These are phyloP conservation scores for Apiotrichum sp. DNA, from an alignment of 1,284 basidiomycete genomes.

Conservation along the genomic window DNA sequence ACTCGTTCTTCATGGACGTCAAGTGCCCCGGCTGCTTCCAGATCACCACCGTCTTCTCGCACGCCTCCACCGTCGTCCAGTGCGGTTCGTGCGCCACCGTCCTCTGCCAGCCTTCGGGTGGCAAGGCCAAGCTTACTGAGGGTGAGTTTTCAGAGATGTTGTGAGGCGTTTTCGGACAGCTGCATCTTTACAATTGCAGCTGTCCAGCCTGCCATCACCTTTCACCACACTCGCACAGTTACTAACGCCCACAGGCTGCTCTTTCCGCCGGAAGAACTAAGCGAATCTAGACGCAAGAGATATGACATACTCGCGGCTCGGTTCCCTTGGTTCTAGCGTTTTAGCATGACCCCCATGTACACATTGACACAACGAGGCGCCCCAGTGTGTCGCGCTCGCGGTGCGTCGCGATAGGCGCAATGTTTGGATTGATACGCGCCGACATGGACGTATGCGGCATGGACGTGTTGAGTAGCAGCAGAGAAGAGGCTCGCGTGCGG, in stretches of 20 bases:
- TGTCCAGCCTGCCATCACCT: background rate
- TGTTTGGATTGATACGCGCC: too few species aligned
- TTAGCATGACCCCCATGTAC: conserved; percentile 22
- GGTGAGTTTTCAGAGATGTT: conserved; percentile 64
- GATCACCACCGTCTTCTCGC: conserved; percentile 51
- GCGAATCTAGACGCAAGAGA: conserved; percentile 16
- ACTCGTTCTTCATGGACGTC: conserved; percentile 99
- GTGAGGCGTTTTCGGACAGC: too few species aligned
- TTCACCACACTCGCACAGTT: background rate
- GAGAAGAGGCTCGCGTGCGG: too few species aligned
- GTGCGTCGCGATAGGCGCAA: too few species aligned
- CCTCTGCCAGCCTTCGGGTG: conserved; percentile 97
- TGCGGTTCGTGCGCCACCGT: conserved; percentile 92
- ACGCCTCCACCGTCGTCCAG: conserved; percentile 50
- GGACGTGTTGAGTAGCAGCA: too few species aligned
- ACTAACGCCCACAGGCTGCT: conserved; percentile 43
- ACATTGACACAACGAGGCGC: conserved; percentile 16
- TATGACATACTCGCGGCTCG: conserved; percentile 8
- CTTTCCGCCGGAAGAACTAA: conserved; percentile 50
- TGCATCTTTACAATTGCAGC: too few species aligned
- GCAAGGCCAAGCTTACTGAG: conserved; percentile 96
- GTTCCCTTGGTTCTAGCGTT: conserved; percentile 12
- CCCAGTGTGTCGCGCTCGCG: background rate
- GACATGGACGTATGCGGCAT: too few species aligned
- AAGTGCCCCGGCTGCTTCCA: conserved; percentile 84